Evolutionary conservation across 805 yeast species (phyloP).

Genomic region (Barnettozyma populi): DNA sequence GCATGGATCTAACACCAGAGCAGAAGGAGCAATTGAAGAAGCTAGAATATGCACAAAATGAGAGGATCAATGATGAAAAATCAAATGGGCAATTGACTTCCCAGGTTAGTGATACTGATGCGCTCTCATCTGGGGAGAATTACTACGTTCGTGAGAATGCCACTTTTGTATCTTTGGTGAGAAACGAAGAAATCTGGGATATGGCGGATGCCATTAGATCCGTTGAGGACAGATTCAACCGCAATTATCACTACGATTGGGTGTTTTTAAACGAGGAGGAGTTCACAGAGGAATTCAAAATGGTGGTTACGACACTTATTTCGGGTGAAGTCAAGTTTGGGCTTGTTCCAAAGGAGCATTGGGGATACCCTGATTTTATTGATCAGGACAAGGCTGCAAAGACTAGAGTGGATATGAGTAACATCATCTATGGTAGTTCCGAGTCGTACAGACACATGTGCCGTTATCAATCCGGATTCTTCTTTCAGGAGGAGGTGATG

Average conservation of each 20-base stretch:
- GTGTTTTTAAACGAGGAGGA: constrained; percentile 86
- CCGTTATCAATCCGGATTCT: constrained; percentile 85
- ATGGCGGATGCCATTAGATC: constrained; percentile 62
- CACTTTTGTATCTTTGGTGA: constrained; percentile 73
- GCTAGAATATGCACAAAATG: neutral
- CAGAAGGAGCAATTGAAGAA: neutral
- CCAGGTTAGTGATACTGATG: neutral
- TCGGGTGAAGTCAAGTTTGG: constrained; percentile 81
- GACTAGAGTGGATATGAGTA: constrained; percentile 90
- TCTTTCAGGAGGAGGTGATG: constrained; percentile 73
- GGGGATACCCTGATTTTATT: constrained; percentile 85
- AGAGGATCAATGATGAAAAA: neutral
- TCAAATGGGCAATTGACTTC: neutral
- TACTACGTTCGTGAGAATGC: constrained; percentile 51
- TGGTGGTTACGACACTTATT: constrained; percentile 57
- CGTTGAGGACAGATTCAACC: constrained; percentile 87
- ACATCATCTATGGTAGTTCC: constrained; percentile 59
- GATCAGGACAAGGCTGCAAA: constrained; percentile 60
- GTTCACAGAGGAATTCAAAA: constrained; percentile 76
- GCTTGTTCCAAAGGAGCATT: constrained; percentile 72
- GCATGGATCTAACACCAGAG: neutral
- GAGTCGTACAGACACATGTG: constrained; percentile 86
- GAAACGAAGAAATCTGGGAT: constrained; percentile 65
- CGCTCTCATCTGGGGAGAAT: neutral
- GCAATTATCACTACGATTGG: constrained; percentile 84